These are phyloP conservation scores for Plasmodium knowlesi DNA, from an alignment of 169 alveolate genomes.

Conservation along the genomic window DNA sequence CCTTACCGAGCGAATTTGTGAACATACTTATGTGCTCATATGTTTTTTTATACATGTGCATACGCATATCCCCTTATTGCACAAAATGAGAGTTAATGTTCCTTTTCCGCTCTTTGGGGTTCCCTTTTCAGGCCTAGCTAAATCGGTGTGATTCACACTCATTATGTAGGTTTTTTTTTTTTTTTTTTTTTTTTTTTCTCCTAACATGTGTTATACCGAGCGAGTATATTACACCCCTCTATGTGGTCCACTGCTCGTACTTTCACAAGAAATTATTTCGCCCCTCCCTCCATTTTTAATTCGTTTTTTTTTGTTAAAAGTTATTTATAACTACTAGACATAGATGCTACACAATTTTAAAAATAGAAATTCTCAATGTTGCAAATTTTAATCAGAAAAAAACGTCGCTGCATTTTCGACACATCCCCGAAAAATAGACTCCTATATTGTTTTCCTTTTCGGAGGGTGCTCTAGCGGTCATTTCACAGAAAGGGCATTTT, in stretches of 20 bases:
- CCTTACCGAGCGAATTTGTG: neutral
- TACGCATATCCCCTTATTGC: neutral
- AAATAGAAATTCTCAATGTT: neutral
- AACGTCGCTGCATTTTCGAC: neutral
- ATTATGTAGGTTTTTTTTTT: constrained; percentile 1
- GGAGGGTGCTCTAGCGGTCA: neutral
- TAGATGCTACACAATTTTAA: neutral
- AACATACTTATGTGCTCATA: neutral
- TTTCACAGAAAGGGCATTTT: neutral
- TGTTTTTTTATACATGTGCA: neutral
- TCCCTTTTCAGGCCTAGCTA: constrained; percentile 54
- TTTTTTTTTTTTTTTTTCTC: neutral
- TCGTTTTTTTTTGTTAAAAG: constrained; percentile 55
- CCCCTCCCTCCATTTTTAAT: neutral
- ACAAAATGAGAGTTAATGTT: neutral
- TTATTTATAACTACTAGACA: neutral
- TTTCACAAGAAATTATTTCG: neutral
- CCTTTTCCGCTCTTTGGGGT: neutral
- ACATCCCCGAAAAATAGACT: neutral
- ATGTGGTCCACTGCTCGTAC: neutral
- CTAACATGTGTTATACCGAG: neutral
- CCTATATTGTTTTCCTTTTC: neutral
- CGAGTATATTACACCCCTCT: neutral
- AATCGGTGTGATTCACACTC: constrained; percentile 32
- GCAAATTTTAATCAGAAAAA: neutral